Conservation (phyloP, 2,329 filamentous ascomycete genomes). For the Sporothrix globosa region DNA sequence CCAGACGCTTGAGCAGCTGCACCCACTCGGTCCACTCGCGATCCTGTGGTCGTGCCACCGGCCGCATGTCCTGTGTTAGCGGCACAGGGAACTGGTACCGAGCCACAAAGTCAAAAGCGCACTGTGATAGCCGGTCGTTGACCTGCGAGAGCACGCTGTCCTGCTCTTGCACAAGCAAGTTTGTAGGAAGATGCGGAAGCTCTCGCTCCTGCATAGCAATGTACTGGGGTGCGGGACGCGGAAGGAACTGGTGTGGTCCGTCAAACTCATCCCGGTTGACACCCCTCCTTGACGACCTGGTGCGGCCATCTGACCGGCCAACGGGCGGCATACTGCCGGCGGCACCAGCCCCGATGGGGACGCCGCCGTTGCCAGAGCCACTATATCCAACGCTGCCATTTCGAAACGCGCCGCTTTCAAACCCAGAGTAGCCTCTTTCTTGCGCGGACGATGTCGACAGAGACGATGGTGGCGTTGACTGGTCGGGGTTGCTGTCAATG, state of each 20-base stretch:
- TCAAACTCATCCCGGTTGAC: slow-evolving; percentile 89
- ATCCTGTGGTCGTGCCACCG: slow-evolving; percentile 72
- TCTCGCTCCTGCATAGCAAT: slow-evolving; percentile 78
- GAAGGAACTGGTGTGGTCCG: slow-evolving; percentile 80
- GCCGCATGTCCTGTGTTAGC: slow-evolving; percentile 78
- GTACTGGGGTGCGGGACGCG: slow-evolving; percentile 70
- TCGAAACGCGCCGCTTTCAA: background rate
- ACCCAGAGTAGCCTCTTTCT: background rate
- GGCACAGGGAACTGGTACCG: slow-evolving; percentile 91
- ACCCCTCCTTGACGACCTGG: slow-evolving; percentile 65
- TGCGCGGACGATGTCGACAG: slow-evolving; percentile 1
- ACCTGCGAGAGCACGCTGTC: slow-evolving; percentile 78
- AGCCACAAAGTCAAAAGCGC: slow-evolving; percentile 86
- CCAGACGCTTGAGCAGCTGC: slow-evolving; percentile 80
- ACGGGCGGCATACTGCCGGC: slow-evolving; percentile 45
- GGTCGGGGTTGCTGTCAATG: slow-evolving; percentile 54
- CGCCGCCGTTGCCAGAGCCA: slow-evolving; percentile 41
- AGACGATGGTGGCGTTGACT: slow-evolving; percentile 43
- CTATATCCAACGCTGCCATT: background rate
- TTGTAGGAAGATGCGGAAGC: slow-evolving; percentile 78
- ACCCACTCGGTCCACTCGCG: slow-evolving; percentile 93
- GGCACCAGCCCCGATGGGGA: background rate
- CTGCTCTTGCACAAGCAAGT: slow-evolving; percentile 81
- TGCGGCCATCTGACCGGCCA: slow-evolving; percentile 54
- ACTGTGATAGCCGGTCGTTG: slow-evolving; percentile 82